A percentile compares a stretch with the other conserved stretches of the same genome.
Evolutionary conservation across 2,329 filamentous ascomycete species (phyloP).

Genomic region (Zelopaecilomyces penicillatus): DNA sequence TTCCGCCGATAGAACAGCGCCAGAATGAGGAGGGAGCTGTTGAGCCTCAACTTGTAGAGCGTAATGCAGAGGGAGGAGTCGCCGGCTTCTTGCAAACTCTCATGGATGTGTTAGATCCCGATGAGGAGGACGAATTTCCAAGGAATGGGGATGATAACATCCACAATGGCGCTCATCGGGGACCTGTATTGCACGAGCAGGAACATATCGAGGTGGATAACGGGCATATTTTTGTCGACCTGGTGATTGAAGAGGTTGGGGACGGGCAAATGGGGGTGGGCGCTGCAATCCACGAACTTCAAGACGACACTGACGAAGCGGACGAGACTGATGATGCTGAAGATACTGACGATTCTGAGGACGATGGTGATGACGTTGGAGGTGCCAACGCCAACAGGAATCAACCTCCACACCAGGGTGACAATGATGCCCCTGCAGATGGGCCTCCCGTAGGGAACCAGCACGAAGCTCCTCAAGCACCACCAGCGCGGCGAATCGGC

Average conservation of each 20-base stretch:
- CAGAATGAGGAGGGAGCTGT: slow-evolving; percentile 15
- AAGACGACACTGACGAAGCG: neutral
- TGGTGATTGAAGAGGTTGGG: slow-evolving; percentile 25
- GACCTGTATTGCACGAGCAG: neutral
- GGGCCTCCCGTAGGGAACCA: slow-evolving; percentile 14
- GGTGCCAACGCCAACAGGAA: too few relatives aligned
- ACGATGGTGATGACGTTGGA: too few relatives aligned
- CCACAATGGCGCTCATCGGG: slow-evolving; percentile 1
- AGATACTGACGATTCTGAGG: too few relatives aligned
- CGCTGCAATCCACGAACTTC: neutral
- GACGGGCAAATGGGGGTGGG: slow-evolving; percentile 15
- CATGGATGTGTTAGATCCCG: slow-evolving; percentile 27
- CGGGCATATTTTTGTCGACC: slow-evolving; percentile 23
- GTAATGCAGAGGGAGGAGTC: slow-evolving; percentile 23
- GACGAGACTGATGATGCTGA: neutral
- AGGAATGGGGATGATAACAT: slow-evolving; percentile 12
- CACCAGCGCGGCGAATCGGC: slow-evolving; percentile 24
- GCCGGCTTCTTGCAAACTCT: slow-evolving; percentile 28
- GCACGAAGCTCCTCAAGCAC: slow-evolving; percentile 26
- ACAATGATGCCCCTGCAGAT: slow-evolving; percentile 7
- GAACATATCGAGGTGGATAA: slow-evolving; percentile 10
- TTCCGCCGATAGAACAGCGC: slow-evolving; percentile 22
- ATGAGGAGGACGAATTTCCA: slow-evolving; percentile 21
- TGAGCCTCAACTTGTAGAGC: slow-evolving; percentile 10
- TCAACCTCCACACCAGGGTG: too few relatives aligned